phyloP scores from a whole-genome alignment of 1,284 basidiomycete species.

The Boletus albobrunnescens region DNA sequence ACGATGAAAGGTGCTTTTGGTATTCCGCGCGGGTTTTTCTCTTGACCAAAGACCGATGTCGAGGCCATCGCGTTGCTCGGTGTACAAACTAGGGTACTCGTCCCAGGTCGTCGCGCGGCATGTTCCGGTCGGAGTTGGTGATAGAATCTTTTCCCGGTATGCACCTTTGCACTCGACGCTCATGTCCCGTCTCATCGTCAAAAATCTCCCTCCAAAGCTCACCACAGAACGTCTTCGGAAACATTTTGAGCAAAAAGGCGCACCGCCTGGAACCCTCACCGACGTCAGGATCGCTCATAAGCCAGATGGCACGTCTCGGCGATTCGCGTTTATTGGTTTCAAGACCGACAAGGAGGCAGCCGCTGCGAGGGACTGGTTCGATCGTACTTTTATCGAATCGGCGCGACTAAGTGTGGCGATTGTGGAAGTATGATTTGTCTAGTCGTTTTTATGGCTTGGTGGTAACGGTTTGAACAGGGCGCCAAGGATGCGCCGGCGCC shows the following conservation, averaged over 20 bases:
- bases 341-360: slow-evolving; percentile 76
- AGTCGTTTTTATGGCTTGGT: not conserved
- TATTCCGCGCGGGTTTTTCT: slow-evolving; percentile 87
- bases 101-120: slow-evolving; percentile 12
- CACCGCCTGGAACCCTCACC: slow-evolving; percentile 73
- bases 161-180: not conserved
- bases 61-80: slow-evolving; percentile 36
- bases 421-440: slow-evolving; percentile 56
- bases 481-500: slow-evolving; percentile 62
- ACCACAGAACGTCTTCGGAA: slow-evolving; percentile 64
- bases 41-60: slow-evolving; percentile 44
- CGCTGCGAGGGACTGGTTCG: slow-evolving; percentile 80
- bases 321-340: slow-evolving; percentile 93
- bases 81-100: not conserved
- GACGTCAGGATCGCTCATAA: slow-evolving; percentile 84
- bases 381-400: slow-evolving; percentile 78
- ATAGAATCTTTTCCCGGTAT: too few relatives aligned
- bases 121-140: slow-evolving; percentile 28
- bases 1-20: slow-evolving; percentile 95
- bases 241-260: slow-evolving; percentile 63
- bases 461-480: slow-evolving; percentile 40
- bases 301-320: slow-evolving; percentile 72
- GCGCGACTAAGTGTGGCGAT: slow-evolving; percentile 73
- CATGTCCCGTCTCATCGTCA: slow-evolving; percentile 91
- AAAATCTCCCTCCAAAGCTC: slow-evolving; percentile 79